Conservation (phyloP, 1,284 basidiomycete species). For the Puccinia hordei region DNA sequence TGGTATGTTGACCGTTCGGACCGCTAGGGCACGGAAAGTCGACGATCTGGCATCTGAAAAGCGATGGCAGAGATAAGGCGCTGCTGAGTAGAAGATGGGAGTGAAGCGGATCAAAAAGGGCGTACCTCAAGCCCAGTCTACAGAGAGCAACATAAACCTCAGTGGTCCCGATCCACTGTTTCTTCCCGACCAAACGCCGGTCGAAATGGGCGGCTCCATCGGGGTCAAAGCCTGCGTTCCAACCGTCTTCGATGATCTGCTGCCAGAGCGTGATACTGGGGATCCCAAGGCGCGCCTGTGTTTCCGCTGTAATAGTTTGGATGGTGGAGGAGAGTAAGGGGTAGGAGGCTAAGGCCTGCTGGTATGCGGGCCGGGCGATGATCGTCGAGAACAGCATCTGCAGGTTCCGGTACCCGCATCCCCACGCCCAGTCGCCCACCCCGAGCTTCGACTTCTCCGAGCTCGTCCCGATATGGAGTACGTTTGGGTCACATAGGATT, state of each 20-base stretch:
- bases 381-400: conserved; percentile 56
- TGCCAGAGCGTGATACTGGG: conserved; percentile 55
- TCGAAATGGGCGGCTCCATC: conserved; percentile 54
- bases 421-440: conserved; percentile 37
- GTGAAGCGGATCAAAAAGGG: not conserved
- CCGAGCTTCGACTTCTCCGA: conserved; percentile 4
- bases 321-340: not conserved
- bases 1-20: conserved; percentile 46
- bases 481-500: not conserved
- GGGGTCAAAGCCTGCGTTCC: conserved; percentile 55
- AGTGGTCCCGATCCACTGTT: conserved; percentile 57
- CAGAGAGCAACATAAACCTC: conserved; percentile 56
- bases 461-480: conserved; percentile 12
- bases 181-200: conserved; percentile 53
- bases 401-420: conserved; percentile 54
- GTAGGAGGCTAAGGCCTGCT: conserved; percentile 13
- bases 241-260: conserved; percentile 55
- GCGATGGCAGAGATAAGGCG: no score
- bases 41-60: conserved; percentile 52
- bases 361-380: conserved; percentile 52
- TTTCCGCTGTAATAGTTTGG: not conserved
- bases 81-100: not conserved
- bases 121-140: conserved; percentile 54
- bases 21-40: conserved; percentile 55
- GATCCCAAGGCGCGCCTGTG: conserved; percentile 8